Conservation (phyloP, 2,329 filamentous ascomycete genomes). For the Hypoxylon sp. region DNA sequence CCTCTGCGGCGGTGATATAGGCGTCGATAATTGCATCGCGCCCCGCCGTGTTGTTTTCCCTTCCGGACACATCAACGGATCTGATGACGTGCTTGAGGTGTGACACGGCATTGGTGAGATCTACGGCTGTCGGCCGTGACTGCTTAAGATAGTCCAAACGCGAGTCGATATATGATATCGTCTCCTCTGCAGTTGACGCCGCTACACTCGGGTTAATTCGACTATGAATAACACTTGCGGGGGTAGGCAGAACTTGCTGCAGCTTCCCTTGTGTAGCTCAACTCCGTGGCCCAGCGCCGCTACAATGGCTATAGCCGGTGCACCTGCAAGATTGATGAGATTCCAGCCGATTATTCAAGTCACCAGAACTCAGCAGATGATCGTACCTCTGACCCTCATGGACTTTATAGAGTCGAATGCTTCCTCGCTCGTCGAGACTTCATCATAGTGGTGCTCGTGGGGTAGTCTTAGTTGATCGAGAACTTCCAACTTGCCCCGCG, state of each 20-base stretch:
- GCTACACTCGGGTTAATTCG: conserved; percentile 32
- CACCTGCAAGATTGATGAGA: conserved; percentile 62
- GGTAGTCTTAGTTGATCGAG: conserved; percentile 87
- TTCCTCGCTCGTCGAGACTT: conserved; percentile 76
- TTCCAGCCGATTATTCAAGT: background rate
- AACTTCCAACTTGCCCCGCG: conserved; percentile 78
- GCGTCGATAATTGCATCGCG: conserved; percentile 71
- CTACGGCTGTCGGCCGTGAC: conserved; percentile 93
- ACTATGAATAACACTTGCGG: background rate
- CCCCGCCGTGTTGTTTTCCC: conserved; percentile 55
- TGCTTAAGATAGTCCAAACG: conserved; percentile 89
- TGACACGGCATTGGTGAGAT: conserved; percentile 88
- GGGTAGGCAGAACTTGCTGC: conserved; percentile 54
- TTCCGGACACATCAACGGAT: conserved; percentile 58
- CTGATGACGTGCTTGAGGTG: conserved; percentile 79
- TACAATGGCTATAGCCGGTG: conserved; percentile 98
- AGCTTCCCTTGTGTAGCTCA: conserved; percentile 74
- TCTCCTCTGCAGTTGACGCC: conserved; percentile 64
- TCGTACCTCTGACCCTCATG: conserved; percentile 77
- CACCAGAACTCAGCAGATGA: background rate
- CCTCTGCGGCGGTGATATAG: conserved; percentile 85
- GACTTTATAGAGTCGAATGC: conserved; percentile 86
- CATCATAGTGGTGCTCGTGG: conserved; percentile 83
- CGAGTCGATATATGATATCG: conserved; percentile 78
- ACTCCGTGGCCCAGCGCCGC: conserved; percentile 89